phyloP scores from a whole-genome alignment of 768 basidiomycete species.

The Hericium erinaceus region DNA sequence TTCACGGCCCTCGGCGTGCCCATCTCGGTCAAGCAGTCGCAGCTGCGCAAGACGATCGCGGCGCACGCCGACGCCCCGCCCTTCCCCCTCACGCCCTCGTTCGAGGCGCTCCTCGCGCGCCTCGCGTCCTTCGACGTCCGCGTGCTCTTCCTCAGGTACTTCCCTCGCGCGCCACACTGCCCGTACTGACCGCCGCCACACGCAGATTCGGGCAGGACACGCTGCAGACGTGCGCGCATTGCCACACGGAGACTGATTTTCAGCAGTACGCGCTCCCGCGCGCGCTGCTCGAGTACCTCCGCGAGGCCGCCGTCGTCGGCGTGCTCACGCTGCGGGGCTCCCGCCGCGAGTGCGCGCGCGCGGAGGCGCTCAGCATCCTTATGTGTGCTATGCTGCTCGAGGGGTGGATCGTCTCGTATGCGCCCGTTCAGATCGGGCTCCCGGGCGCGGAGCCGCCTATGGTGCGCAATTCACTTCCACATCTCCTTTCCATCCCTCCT shows the following conservation, averaged over 20 bases:
- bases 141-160: constrained; percentile 10
- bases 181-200: neutral
- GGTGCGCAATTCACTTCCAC: neutral
- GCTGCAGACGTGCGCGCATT: constrained; percentile 12
- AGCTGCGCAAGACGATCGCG: constrained; percentile 4
- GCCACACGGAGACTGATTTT: constrained; percentile 4
- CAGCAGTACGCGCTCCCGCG: constrained; percentile 11
- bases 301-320: constrained; percentile 8
- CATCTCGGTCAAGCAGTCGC: constrained; percentile 3
- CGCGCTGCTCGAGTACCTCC: constrained; percentile 9
- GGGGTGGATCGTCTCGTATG: constrained; percentile 6
- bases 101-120: constrained; percentile 11
- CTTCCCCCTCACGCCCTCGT: constrained; percentile 2
- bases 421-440: constrained; percentile 2
- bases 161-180: neutral
- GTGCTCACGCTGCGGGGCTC: constrained; percentile 7
- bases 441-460: constrained; percentile 3
- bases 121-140: constrained; percentile 12
- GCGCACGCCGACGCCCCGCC: neutral
- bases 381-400: constrained; percentile 5
- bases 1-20: constrained; percentile 10
- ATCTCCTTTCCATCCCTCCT: neutral
- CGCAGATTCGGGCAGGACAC: constrained; percentile 9
- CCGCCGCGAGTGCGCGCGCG: constrained; percentile 7
- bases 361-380: neutral